Conservation (phyloP, 163 green algal species). For the Prototheca stagnorum region DNA sequence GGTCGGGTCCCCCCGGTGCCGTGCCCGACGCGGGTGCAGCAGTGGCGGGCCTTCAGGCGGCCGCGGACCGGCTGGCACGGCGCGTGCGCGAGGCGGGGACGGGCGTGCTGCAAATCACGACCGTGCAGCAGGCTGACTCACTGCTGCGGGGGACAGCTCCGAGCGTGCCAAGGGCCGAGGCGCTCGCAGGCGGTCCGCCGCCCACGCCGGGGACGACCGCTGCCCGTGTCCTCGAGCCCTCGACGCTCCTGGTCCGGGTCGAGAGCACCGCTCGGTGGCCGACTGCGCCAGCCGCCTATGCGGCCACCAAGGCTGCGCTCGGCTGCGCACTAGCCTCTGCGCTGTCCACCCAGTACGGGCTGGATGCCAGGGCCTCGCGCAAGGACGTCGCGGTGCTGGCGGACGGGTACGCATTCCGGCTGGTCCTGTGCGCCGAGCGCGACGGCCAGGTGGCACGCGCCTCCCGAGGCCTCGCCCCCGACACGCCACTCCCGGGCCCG, state of each 20-base stretch:
- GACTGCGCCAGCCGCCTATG: slow-evolving; percentile 23
- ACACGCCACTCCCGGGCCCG: too few relatives aligned
- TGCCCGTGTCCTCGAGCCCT: too few relatives aligned
- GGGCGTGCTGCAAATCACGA: too few relatives aligned
- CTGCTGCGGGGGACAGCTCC: too few relatives aligned
- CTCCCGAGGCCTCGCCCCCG: too few relatives aligned
- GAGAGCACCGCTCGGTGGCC: slow-evolving; percentile 50
- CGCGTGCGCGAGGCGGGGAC: slow-evolving; percentile 45
- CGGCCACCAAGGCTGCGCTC: slow-evolving; percentile 58
- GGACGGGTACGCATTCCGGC: slow-evolving; percentile 63
- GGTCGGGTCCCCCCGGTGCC: too few relatives aligned
- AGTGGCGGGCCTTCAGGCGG: slow-evolving; percentile 22
- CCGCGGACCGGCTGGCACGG: slow-evolving; percentile 46
- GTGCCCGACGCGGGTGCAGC: slow-evolving; percentile 5
- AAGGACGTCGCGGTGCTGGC: slow-evolving; percentile 54
- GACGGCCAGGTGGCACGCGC: too few relatives aligned
- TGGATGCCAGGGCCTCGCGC: slow-evolving; percentile 16
- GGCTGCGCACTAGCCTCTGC: slow-evolving; percentile 46
- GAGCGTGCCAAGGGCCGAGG: too few relatives aligned
- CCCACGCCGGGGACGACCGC: too few relatives aligned
- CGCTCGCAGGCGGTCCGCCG: too few relatives aligned
- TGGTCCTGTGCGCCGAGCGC: slow-evolving; percentile 41
- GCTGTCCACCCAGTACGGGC: slow-evolving; percentile 23
- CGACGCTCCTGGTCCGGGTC: too few relatives aligned
- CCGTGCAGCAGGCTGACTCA: too few relatives aligned